Percentiles rank a stretch among this genome's conserved stretches.
Evolutionary conservation across 2,329 filamentous ascomycete genomes (phyloP).

Genomic region (Fusarium cicatricum): DNA sequence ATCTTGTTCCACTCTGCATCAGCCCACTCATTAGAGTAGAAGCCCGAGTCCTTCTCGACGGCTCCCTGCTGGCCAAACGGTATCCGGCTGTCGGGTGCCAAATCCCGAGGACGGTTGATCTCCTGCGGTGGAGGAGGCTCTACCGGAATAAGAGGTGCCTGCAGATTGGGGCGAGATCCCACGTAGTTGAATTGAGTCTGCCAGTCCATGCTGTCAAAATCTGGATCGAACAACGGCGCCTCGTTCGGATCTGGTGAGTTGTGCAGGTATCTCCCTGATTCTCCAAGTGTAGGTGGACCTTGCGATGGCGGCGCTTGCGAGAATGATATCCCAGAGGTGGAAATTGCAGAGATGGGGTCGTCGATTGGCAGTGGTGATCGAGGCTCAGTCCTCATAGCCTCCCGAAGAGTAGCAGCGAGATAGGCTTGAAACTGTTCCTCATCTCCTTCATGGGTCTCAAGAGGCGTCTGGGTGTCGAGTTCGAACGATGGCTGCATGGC

Average conservation of each 20-base stretch:
- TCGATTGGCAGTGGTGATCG: background rate
- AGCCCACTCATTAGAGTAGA: slow-evolving; percentile 1
- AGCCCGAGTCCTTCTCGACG: slow-evolving; percentile 23
- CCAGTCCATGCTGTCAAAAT: background rate
- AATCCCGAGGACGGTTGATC: background rate
- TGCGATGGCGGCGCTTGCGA: slow-evolving; percentile 22
- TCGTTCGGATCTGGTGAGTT: slow-evolving; percentile 16
- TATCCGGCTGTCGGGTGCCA: slow-evolving; percentile 3
- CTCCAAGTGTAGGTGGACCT: slow-evolving; percentile 24
- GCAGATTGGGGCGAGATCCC: slow-evolving; percentile 16
- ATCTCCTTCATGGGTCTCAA: background rate
- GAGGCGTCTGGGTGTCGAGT: background rate
- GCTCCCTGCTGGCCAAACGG: background rate
- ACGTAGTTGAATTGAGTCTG: slow-evolving; percentile 2
- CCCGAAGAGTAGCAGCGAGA: background rate
- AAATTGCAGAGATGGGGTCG: slow-evolving; percentile 6
- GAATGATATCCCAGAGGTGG: background rate
- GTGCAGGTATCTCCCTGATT: slow-evolving; percentile 8
- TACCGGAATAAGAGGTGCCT: background rate
- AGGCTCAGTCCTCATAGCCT: background rate
- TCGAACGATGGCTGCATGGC: background rate
- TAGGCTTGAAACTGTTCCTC: background rate
- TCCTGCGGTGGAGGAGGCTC: slow-evolving; percentile 5
- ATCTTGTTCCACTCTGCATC: slow-evolving; percentile 1
- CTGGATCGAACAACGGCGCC: background rate